Evolutionary conservation across 768 basidiomycete species (phyloP).

Genomic region (Hydnomerulius pinastri): DNA sequence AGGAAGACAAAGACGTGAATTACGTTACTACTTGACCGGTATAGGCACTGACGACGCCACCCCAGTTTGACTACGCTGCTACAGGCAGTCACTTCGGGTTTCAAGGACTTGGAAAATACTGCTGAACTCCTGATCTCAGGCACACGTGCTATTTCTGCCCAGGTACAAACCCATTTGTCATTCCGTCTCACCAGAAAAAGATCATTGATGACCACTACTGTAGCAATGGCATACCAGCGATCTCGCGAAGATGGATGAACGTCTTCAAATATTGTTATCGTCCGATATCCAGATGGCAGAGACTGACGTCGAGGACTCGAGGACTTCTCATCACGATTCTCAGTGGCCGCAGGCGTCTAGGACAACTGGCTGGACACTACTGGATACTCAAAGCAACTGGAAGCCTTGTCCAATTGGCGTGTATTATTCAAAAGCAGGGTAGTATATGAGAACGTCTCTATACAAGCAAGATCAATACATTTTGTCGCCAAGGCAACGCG

Average conservation of each 20-base stretch:
- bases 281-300: slow-evolving; percentile 4
- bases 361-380: slow-evolving; percentile 53
- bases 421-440: slow-evolving; percentile 23
- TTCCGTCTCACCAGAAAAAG: background rate
- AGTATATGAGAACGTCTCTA: background rate
- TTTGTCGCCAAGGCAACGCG: background rate
- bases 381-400: slow-evolving; percentile 51
- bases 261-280: slow-evolving; percentile 43
- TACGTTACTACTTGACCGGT: background rate
- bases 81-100: slow-evolving; percentile 19
- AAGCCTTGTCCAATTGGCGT: slow-evolving; percentile 71
- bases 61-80: slow-evolving; percentile 26
- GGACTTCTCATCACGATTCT: background rate
- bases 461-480: background rate
- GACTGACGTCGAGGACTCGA: background rate
- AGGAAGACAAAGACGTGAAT: slow-evolving; percentile 38
- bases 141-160: slow-evolving; percentile 2
- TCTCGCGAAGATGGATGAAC: slow-evolving; percentile 56
- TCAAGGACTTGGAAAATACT: slow-evolving; percentile 18
- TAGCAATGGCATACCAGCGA: slow-evolving; percentile 55
- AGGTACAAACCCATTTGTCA: slow-evolving; percentile 14
- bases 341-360: background rate
- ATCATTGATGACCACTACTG: slow-evolving; percentile 1
- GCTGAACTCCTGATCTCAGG: slow-evolving; percentile 18
- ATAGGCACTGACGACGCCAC: slow-evolving; percentile 7